A percentile compares a stretch with the other conserved stretches of the same genome.
Evolutionary conservation across 2,329 filamentous ascomycete genomes (phyloP).

Genomic region (Fusarium illudens): DNA sequence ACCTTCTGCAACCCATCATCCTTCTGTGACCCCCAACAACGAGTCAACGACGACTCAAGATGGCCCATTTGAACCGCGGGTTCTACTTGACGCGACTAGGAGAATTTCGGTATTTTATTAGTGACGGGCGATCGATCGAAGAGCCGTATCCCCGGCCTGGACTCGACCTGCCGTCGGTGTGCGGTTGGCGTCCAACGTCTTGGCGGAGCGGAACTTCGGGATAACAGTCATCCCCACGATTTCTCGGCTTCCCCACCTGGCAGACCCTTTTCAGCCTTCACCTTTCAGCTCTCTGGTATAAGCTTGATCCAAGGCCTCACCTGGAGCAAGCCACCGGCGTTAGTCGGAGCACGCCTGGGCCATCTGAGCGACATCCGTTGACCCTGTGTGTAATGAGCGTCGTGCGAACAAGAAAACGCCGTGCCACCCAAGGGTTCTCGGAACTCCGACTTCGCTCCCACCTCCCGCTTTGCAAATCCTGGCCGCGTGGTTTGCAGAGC

Average conservation of each 20-base stretch:
- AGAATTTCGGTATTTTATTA: conserved; percentile 9
- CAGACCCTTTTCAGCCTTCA: conserved; percentile 17
- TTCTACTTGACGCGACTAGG: conserved; percentile 1
- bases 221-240: conserved; percentile 19
- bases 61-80: not conserved
- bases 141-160: not conserved
- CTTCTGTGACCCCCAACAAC: not conserved
- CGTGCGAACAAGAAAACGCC: conserved; percentile 25
- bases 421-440: conserved; percentile 23
- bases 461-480: conserved; percentile 18
- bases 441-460: conserved; percentile 38
- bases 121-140: not conserved
- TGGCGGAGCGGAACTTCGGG: conserved; percentile 13
- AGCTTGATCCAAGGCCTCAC: conserved; percentile 18
- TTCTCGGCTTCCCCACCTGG: conserved; percentile 17
- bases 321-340: conserved; percentile 24
- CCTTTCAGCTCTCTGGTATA: not conserved
- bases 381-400: not conserved
- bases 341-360: conserved; percentile 28
- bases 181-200: not conserved
- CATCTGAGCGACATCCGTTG: conserved; percentile 26
- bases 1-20: conserved; percentile 1
- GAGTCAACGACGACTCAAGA: conserved; percentile 5
- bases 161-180: conserved; percentile 1
- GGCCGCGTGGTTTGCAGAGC: conserved; percentile 18